Conservation (phyloP, 2,329 filamentous ascomycete genomes). For the Epichloe festucae region DNA sequence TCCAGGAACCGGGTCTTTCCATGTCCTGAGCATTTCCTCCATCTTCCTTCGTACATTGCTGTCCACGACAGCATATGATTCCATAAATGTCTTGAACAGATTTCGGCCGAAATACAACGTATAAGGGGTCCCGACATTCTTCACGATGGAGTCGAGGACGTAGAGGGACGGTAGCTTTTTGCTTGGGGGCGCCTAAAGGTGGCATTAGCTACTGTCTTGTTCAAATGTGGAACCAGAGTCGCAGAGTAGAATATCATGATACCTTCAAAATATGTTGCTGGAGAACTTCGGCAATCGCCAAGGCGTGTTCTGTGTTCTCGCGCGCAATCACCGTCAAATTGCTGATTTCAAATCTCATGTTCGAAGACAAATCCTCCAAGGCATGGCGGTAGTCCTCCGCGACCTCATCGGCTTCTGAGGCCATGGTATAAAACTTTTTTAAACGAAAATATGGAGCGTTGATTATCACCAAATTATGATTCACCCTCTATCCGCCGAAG, state of each 20-base stretch:
- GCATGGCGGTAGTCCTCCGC: conserved; percentile 91
- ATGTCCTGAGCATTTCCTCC: conserved; percentile 95
- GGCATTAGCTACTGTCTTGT: conserved; percentile 22
- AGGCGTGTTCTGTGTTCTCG: conserved; percentile 91
- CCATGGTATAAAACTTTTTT: conserved; percentile 24
- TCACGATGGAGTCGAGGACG: conserved; percentile 94
- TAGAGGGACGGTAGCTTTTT: conserved; percentile 95
- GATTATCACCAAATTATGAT: conserved; percentile 1
- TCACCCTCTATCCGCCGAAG: not conserved
- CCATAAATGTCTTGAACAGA: conserved; percentile 91
- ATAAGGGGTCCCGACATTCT: conserved; percentile 96
- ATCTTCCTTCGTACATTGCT: conserved; percentile 72
- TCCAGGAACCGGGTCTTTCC: conserved; percentile 92
- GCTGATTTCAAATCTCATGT: conserved; percentile 90
- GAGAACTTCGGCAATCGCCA: conserved; percentile 80
- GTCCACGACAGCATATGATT: conserved; percentile 85
- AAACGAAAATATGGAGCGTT: conserved; percentile 2
- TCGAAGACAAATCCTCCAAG: conserved; percentile 78
- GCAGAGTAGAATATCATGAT: conserved; percentile 17
- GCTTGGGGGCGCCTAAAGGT: conserved; percentile 60
- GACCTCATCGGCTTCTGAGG: conserved; percentile 61
- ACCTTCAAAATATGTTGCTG: conserved; percentile 92
- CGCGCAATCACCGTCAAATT: conserved; percentile 95
- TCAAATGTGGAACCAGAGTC: not conserved
- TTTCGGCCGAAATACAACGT: conserved; percentile 88